phyloP scores from a whole-genome alignment of 768 basidiomycete genomes.

The Dacryopinax primogenitus region DNA sequence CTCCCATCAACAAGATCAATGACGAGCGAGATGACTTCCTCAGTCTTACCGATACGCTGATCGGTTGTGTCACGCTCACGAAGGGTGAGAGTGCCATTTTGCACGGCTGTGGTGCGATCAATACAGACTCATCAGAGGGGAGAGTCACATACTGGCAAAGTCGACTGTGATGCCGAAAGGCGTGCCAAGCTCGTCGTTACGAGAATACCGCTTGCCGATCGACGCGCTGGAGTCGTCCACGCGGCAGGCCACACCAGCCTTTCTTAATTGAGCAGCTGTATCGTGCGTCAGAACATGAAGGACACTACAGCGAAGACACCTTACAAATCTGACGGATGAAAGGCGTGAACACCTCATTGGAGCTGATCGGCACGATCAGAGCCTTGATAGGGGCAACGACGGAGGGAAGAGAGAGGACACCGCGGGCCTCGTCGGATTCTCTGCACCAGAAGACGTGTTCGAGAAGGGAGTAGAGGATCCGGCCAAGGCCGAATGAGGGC shows the following conservation, averaged over 20 bases:
- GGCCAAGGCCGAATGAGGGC: constrained; percentile 94
- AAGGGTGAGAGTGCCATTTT: constrained; percentile 87
- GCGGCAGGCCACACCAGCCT: constrained; percentile 77
- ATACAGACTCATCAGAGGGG: background rate
- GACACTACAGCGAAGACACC: too few species aligned
- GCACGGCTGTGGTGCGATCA: constrained; percentile 45
- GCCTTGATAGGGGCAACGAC: constrained; percentile 92
- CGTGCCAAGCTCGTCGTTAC: constrained; percentile 97
- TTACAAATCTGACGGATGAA: constrained; percentile 80
- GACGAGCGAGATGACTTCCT: constrained; percentile 74
- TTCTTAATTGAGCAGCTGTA: constrained; percentile 71
- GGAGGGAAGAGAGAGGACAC: constrained; percentile 78
- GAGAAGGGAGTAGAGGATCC: constrained; percentile 83
- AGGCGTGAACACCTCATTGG: constrained; percentile 69
- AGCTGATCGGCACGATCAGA: constrained; percentile 86
- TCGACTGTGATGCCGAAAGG: constrained; percentile 94
- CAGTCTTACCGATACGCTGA: constrained; percentile 80
- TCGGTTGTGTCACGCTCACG: constrained; percentile 90
- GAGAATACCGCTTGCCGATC: constrained; percentile 92
- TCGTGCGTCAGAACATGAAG: constrained; percentile 12
- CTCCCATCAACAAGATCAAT: constrained; percentile 62
- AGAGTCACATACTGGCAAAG: constrained; percentile 59
- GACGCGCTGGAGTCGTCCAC: constrained; percentile 93
- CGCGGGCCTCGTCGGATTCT: constrained; percentile 81
- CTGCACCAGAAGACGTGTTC: constrained; percentile 96